phyloP scores from a whole-genome alignment of 2,329 filamentous ascomycete species.

The Neopestalotiopsis clavispora region DNA sequence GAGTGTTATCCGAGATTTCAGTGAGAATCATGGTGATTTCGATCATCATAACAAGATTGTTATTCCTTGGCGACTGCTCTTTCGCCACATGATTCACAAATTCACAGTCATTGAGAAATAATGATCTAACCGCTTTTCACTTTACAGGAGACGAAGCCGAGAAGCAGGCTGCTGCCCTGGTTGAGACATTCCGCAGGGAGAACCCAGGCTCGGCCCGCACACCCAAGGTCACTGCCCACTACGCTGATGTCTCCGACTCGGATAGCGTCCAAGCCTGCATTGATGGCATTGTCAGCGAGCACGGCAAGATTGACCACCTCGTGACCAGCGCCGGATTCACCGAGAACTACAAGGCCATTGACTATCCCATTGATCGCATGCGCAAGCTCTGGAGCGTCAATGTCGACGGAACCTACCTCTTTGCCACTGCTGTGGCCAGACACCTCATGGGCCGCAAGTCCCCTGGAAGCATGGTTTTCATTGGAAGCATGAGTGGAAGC shows the following conservation, averaged over 20 bases:
- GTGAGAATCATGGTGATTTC: background rate
- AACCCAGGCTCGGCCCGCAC: conserved; percentile 75
- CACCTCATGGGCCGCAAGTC: conserved; percentile 84
- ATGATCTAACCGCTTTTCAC: conserved; percentile 23
- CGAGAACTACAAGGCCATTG: conserved; percentile 91
- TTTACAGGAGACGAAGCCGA: conserved; percentile 78
- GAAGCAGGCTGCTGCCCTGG: conserved; percentile 74
- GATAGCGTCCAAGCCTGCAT: conserved; percentile 79
- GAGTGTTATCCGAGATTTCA: background rate
- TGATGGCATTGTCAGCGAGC: conserved; percentile 68
- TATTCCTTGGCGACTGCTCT: background rate
- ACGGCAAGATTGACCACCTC: conserved; percentile 86
- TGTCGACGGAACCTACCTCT: conserved; percentile 89
- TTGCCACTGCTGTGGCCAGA: conserved; percentile 81
- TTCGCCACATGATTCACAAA: background rate
- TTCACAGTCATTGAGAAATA: background rate
- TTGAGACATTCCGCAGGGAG: conserved; percentile 77
- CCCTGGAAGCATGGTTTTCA: conserved; percentile 87
- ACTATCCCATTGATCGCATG: conserved; percentile 89
- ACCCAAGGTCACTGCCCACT: conserved; percentile 88
- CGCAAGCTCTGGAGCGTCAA: conserved; percentile 95
- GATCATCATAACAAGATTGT: background rate
- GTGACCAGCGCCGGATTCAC: conserved; percentile 97
- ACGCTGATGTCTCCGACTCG: conserved; percentile 82
- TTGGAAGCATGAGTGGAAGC: conserved; percentile 91